Base-by-base conservation (phyloP, 2,329 filamentous ascomycete genomes). In the Didymella sp. region DNA sequence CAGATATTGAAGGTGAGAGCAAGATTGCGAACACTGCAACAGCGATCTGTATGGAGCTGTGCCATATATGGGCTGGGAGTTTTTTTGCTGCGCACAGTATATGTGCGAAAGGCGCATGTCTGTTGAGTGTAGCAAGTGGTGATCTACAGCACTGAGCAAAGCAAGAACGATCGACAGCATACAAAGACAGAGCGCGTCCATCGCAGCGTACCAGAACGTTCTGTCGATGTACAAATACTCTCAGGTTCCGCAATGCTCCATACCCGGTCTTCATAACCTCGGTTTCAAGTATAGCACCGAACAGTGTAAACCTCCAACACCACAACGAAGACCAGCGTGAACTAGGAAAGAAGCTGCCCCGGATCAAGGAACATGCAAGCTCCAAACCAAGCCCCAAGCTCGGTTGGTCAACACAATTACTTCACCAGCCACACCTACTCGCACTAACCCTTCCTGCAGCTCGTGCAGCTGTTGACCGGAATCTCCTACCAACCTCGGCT, bases 401-500 rank as follows among this genome's bases (percentile, higher is more conserved):
- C 31, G 22, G 45, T 27, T 6, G 22, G 38, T 22, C 33, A 24
- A 27, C 33, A 48, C 30, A 24, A 40, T 48, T 12, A 45, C 17
- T 17, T 27, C 52, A 50, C 52, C 41, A 56, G 46, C 52, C 46
- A 51, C 52, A 55, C 30, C 28, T n/a, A 1, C 19, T 17, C 35
- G 35, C 35, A 22, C 35, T 38, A 22, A 15, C 19, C 35, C 19
- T 21, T 38, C 35, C 13, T 19, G 35, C 35, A 38, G 35, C 35
- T 38, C 35, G 17, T 38, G 35, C 35, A 38, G 35, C 35, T 21
- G 37, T 44, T 40, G 17, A 33, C 33, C 37, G 27, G 37, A 50
- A 19, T 6, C 27, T 15, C 48, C 30, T 21, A 30, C 21, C 40
- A 54, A 56, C 52, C 52, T 56, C 52, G 52, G 52, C 52, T 19